Base-by-base conservation (phyloP, 495 filamentous ascomycete species). In the Podospora anserina region DNA sequence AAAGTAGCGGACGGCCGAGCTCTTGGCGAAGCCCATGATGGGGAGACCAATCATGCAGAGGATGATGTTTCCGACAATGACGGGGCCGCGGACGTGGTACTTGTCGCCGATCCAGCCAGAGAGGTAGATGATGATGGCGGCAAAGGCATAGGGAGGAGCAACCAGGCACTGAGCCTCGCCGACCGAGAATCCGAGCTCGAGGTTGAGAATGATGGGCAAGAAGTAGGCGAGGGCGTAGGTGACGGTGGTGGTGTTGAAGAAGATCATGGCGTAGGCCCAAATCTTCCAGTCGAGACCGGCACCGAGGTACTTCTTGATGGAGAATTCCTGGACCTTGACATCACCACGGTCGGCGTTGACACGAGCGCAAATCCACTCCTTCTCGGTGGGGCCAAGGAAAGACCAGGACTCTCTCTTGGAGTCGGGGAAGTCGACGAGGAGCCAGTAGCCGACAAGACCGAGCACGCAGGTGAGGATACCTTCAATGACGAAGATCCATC, bases 221-320 rank as follows among this genome's bases (percentile, higher is more conserved):
- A 90, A 90, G 78, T 88, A 90, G 53, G 87, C 86, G 54, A 90
- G 86, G 15, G 88, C 84, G 72, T 90, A 89, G 26, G 85, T 81
- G 68, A 85, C 81, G 19, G 87, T 88, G 6, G 87, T 88, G 23
- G 81, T 79, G 74, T 80, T 84, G 76, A 86, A 85, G 78, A 87
- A 88, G 67, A 88, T 82, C 75, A 86, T 71, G 23, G 81, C 86
- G 69, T 87, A 89, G 1, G 75, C 83, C 87, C 88, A 90, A 62
- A 90, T 84, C 77, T 90, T 89, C 61, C 75, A 69, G 74, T 91
- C 87, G 0, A 72, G 23, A 0, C 77, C 84, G 0, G 82, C 79
- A 7, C 71, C 63, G 11, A 89, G 73, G 78, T 87, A 90, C 44
- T 77, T 77, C 57, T 72, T 73, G 1, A 88, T 9, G 20, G 72